These are phyloP conservation scores for Penicillium thymicola DNA, from an alignment of 2,329 filamentous ascomycete genomes.

Conservation along the genomic window DNA sequence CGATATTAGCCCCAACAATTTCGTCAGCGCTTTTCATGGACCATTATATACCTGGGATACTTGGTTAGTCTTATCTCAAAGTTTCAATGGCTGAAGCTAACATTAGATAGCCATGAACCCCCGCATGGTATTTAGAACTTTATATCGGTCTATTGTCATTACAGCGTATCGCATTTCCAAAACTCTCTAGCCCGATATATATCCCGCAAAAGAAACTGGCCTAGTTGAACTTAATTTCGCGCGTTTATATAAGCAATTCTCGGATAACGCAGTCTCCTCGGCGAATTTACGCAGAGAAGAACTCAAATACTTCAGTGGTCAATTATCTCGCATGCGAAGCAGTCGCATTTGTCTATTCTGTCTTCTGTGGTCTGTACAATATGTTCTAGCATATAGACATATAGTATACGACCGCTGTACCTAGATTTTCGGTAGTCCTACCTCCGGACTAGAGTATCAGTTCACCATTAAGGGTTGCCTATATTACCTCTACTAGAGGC, in stretches of 20 bases:
- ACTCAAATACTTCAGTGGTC: constrained; percentile 7
- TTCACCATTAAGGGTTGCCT: no score
- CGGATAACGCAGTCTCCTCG: background rate
- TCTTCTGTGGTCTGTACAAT: constrained; percentile 13
- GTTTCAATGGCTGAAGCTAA: background rate
- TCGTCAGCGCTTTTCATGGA: constrained; percentile 20
- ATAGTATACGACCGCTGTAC: background rate
- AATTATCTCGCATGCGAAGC: constrained; percentile 14
- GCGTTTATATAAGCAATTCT: background rate
- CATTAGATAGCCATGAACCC: background rate
- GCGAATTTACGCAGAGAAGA: background rate
- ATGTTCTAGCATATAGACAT: constrained; percentile 20
- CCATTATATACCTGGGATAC: constrained; percentile 21
- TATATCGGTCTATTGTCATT: constrained; percentile 5
- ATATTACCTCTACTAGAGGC: no score
- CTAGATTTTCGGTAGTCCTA: no score
- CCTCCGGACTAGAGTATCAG: no score
- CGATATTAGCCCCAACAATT: constrained; percentile 9
- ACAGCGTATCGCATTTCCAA: background rate
- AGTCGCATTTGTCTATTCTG: constrained; percentile 23
- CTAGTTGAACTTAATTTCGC: background rate
- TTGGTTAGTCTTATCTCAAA: constrained; percentile 3
- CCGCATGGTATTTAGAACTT: background rate
- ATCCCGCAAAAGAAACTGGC: background rate
- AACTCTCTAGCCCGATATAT: background rate